phyloP scores from a whole-genome alignment of 1,284 basidiomycete genomes.

The Cryptococcus sp. region DNA sequence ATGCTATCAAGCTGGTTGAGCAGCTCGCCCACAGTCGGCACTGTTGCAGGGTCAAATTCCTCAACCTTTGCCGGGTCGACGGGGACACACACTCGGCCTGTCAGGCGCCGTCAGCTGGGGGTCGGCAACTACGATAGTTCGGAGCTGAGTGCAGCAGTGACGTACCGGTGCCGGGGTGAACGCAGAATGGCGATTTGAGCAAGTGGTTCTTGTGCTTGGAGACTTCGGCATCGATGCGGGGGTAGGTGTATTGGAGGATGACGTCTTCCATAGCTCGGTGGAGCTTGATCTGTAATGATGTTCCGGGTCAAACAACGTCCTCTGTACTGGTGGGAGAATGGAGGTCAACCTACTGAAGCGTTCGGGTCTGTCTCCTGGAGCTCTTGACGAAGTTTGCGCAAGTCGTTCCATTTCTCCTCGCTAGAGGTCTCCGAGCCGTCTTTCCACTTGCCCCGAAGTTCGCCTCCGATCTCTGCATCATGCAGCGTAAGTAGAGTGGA shows the following conservation, averaged over 20 bases:
- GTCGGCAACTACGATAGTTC: background rate
- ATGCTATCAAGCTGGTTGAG: conserved; percentile 64
- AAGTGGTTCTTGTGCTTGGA: conserved; percentile 97
- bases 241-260: conserved; percentile 92
- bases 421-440: conserved; percentile 58
- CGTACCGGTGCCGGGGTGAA: conserved; percentile 83
- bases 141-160: conserved; percentile 2
- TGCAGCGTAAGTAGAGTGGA: background rate
- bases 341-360: background rate
- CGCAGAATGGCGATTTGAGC: conserved; percentile 94
- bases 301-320: background rate
- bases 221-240: conserved; percentile 93
- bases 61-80: conserved; percentile 75
- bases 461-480: conserved; percentile 49
- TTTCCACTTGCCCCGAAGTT: conserved; percentile 65
- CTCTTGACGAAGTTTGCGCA: conserved; percentile 35
- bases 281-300: conserved; percentile 29
- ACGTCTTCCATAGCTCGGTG: conserved; percentile 71
- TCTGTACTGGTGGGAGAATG: background rate
- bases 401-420: conserved; percentile 68
- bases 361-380: background rate
- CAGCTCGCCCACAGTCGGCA: conserved; percentile 82
- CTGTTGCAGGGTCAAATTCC: conserved; percentile 76
- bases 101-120: background rate
- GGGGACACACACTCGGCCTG: conserved; percentile 89